Conservation (phyloP, 2,329 filamentous ascomycete species). For the Pseudodiploospora longispora region DNA sequence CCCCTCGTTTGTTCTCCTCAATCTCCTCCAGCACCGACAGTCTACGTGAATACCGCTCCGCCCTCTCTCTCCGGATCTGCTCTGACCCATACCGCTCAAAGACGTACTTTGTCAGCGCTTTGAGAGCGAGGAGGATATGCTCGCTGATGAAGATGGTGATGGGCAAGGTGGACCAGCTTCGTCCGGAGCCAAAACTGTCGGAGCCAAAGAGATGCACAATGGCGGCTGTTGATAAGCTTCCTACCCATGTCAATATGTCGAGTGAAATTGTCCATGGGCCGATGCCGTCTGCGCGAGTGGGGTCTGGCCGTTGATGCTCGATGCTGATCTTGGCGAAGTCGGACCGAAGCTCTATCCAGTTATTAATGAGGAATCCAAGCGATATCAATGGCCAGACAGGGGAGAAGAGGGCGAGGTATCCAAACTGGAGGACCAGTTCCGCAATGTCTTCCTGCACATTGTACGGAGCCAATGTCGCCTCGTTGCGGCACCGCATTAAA, state of each 20-base stretch:
- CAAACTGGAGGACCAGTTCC: conserved; percentile 67
- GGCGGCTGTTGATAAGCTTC: conserved; percentile 63
- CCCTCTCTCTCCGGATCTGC: conserved; percentile 31
- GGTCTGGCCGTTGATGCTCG: conserved; percentile 63
- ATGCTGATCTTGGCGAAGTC: conserved; percentile 71
- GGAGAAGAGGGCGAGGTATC: conserved; percentile 65
- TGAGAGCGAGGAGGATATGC: conserved; percentile 59
- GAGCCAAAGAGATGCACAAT: conserved; percentile 64
- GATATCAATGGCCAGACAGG: conserved; percentile 70
- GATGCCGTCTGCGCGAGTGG: conserved; percentile 63
- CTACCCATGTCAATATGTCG: conserved; percentile 62
- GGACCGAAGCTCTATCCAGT: conserved; percentile 69
- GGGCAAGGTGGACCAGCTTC: conserved; percentile 55
- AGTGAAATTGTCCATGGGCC: conserved; percentile 65
- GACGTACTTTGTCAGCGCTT: conserved; percentile 29
- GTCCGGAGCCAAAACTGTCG: conserved; percentile 44
- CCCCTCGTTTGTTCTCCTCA: conserved; percentile 28
- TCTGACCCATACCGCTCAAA: conserved; percentile 32
- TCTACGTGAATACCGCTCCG: conserved; percentile 29
- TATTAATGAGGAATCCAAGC: conserved; percentile 65
- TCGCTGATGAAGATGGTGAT: conserved; percentile 66
- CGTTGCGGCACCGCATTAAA: conserved; percentile 54
- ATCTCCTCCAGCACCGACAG: conserved; percentile 31
- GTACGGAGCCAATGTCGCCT: conserved; percentile 60
- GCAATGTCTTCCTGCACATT: conserved; percentile 66